Percentiles rank a stretch among this genome's conserved stretches.
Evolutionary conservation across 352 stramenopile species (phyloP).

Genomic region (Globisporangium mamillatum): DNA sequence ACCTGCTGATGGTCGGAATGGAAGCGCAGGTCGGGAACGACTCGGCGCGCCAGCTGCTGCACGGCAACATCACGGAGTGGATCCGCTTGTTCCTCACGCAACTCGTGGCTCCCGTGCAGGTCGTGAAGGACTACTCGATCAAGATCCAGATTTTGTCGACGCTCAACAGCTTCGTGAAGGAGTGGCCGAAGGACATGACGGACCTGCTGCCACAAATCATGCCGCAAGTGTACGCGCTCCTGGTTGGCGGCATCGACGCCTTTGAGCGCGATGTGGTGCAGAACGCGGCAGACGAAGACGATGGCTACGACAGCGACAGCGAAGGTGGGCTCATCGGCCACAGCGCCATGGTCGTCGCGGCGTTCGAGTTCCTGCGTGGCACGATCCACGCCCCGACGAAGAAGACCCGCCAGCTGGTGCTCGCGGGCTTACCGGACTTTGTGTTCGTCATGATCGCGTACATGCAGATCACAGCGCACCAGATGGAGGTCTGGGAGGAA

Average conservation of each 20-base stretch:
- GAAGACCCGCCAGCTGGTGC: constrained; percentile 66
- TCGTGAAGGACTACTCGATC: constrained; percentile 58
- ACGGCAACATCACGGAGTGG: constrained; percentile 66
- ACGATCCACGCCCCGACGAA: constrained; percentile 76
- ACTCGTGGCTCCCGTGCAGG: constrained; percentile 36
- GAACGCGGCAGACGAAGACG: constrained; percentile 43
- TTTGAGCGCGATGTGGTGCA: constrained; percentile 66
- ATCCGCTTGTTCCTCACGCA: constrained; percentile 67
- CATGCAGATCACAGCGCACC: constrained; percentile 78
- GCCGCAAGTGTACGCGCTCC: constrained; percentile 61
- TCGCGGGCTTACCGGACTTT: constrained; percentile 56
- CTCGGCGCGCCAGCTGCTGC: constrained; percentile 52
- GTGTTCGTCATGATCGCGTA: constrained; percentile 80
- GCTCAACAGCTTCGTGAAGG: constrained; percentile 75
- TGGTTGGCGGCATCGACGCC: constrained; percentile 35
- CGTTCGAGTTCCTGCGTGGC: constrained; percentile 72
- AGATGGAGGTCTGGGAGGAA: constrained; percentile 74
- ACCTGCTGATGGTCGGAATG: constrained; percentile 80
- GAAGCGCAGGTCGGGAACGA: constrained; percentile 73
- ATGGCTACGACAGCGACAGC: constrained; percentile 78
- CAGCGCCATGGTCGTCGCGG: constrained; percentile 65
- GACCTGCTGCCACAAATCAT: constrained; percentile 70
- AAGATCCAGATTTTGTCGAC: constrained; percentile 77
- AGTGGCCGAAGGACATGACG: constrained; percentile 82
- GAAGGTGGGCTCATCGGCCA: constrained; percentile 62